Conservation (phyloP, 2,329 filamentous ascomycete species). For the Tolypocladium cylindrosporum region DNA sequence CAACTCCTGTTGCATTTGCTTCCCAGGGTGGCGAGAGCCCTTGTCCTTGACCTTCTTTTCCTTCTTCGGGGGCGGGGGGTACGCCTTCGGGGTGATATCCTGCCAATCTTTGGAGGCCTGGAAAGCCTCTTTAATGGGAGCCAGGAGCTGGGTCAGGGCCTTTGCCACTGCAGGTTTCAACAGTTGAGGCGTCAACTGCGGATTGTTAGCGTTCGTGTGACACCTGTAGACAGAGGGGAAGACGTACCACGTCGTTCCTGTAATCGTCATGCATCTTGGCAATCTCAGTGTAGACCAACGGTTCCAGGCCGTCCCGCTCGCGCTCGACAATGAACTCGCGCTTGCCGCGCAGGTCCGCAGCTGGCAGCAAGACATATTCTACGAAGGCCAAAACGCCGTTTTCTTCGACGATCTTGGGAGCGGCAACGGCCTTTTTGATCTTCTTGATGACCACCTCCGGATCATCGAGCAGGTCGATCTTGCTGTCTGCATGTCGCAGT, state of each 20-base stretch:
- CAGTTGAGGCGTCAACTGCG: conserved; percentile 67
- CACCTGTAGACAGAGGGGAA: neutral
- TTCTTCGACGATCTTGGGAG: conserved; percentile 65
- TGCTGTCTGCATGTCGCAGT: conserved; percentile 48
- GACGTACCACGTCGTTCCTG: conserved; percentile 59
- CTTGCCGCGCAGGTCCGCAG: conserved; percentile 51
- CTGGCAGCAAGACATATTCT: conserved; percentile 77
- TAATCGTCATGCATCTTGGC: conserved; percentile 73
- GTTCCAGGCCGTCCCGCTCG: conserved; percentile 54
- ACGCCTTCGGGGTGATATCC: conserved; percentile 57
- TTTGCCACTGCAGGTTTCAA: conserved; percentile 76
- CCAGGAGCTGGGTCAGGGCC: conserved; percentile 63
- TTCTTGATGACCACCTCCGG: conserved; percentile 70
- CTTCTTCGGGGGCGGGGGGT: conserved; percentile 65
- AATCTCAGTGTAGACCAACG: conserved; percentile 71
- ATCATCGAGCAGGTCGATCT: conserved; percentile 85
- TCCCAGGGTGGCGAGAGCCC: conserved; percentile 53
- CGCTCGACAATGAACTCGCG: conserved; percentile 60
- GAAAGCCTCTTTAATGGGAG: conserved; percentile 68
- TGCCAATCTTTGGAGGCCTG: conserved; percentile 69
- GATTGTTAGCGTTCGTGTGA: neutral
- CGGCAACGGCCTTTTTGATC: conserved; percentile 73
- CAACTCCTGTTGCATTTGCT: neutral
- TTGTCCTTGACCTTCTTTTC: conserved; percentile 71
- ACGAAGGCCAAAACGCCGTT: conserved; percentile 84